Base-by-base conservation (phyloP, 148 eudicot species). In the Persicaria tinctoria region DNA sequence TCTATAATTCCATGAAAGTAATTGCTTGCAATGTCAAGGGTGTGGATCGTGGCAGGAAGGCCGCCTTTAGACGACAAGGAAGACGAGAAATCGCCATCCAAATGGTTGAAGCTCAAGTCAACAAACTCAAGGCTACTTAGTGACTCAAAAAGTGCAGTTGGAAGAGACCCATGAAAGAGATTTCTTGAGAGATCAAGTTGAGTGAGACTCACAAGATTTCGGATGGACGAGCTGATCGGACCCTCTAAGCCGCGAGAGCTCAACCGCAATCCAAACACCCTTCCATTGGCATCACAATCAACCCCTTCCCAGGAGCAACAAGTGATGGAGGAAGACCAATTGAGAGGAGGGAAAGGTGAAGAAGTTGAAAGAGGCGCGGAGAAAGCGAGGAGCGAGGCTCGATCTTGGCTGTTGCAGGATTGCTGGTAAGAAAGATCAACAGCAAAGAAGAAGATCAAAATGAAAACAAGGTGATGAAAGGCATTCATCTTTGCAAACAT, bases 251-350 rank as follows among this genome's bases (percentile, higher is more conserved):
- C 84, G 76, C 79, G 82, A 1, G 54, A 76, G 2, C 93, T 97
- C 7, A 93, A 78, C 78, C 20, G 76, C n/a, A 93, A 70, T 23
- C 79, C 13, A 60, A 49, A 80, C 16, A 92, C 93, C 16, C 85
- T 78, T 9, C 85, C 85, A 20, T 69, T 45, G 1, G 1, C 72
- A 80, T 86, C 91, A 55, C 98, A 93, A 46, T 46, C 73, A 27
- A 93, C 71, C 0, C 98, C 98, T 54, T 89, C 88, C 98, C 98
- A 93, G 23, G 53, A 62, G 78, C 97, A 91, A 83, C 98, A 93
- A 71, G 89, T 90, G 3, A 68, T 18, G 0, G 60, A 70, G 79
- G 83, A 45, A 23, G 80, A 75, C 98, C 98, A 93, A 50, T 87
- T 84, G 41, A 88, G 77, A 8, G 85, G 83, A 3, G 81, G 8